phyloP scores from a whole-genome alignment of 176 grass and related monocot species.

The Lolium perenne region DNA sequence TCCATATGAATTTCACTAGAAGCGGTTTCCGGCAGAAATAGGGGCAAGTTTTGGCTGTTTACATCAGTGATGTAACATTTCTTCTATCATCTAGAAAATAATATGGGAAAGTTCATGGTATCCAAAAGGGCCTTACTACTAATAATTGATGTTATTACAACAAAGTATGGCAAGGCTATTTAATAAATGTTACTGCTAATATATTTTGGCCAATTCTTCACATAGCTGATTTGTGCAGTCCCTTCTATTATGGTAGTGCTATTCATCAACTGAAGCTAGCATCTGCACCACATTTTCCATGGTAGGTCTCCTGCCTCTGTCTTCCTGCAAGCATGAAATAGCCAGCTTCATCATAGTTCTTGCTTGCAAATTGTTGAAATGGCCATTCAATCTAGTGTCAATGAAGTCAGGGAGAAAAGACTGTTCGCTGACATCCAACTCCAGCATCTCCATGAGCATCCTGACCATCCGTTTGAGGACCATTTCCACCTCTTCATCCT shows the following conservation, averaged over 20 bases:
- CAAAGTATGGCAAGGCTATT: not conserved
- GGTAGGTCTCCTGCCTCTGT: not conserved
- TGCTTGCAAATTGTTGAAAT: not conserved
- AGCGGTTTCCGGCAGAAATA: too few species aligned
- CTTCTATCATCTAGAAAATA: too few species aligned
- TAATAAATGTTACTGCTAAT: not conserved
- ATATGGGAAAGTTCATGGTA: not conserved
- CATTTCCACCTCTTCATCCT: not conserved
- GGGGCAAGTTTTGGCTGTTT: too few species aligned
- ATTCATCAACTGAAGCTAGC: not conserved
- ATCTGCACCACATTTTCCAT: not conserved
- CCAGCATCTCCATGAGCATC: not conserved
- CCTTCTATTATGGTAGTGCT: not conserved
- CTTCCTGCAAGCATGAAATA: not conserved
- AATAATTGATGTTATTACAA: not conserved
- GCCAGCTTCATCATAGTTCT: conserved; percentile 10
- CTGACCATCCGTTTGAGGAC: not conserved
- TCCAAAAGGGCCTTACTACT: not conserved
- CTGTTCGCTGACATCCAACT: not conserved
- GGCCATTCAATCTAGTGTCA: not conserved
- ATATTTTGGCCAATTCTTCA: not conserved
- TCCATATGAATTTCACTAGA: too few species aligned
- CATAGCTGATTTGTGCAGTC: too few species aligned
- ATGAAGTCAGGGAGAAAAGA: not conserved
- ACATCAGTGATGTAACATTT: too few species aligned